Evolutionary conservation across 2,329 filamentous ascomycete species (phyloP).

Genomic region (Lojkania enalia): DNA sequence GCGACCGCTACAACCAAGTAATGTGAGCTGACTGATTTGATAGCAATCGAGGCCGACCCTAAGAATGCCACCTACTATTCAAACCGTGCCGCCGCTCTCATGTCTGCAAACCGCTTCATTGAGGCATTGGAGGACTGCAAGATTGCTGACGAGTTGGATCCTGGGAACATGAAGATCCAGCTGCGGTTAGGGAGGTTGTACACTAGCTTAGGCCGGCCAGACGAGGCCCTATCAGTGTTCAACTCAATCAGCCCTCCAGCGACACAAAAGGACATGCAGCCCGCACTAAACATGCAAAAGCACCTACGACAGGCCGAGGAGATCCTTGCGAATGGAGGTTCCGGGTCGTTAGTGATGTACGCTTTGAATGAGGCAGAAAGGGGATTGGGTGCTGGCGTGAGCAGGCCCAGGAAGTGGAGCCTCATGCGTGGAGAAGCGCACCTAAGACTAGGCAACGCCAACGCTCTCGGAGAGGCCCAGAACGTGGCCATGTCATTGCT

Average conservation of each 20-base stretch:
- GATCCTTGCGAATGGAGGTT: constrained; percentile 71
- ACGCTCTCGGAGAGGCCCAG: constrained; percentile 87
- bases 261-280: constrained; percentile 80
- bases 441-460: constrained; percentile 87
- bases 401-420: constrained; percentile 89
- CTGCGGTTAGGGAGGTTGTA: constrained; percentile 88
- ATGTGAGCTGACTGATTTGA: constrained; percentile 23
- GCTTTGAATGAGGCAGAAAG: constrained; percentile 89
- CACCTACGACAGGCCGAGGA: constrained; percentile 81
- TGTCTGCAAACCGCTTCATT: constrained; percentile 78
- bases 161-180: constrained; percentile 83
- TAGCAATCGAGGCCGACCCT: constrained; percentile 87
- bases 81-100: constrained; percentile 93
- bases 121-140: constrained; percentile 86
- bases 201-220: constrained; percentile 80
- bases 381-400: constrained; percentile 72
- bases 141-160: constrained; percentile 79
- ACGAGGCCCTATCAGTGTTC: constrained; percentile 84
- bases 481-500: constrained; percentile 88
- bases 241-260: constrained; percentile 77
- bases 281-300: constrained; percentile 82
- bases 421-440: constrained; percentile 90
- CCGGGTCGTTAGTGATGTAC: constrained; percentile 88
- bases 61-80: constrained; percentile 86
- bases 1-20: not conserved